Percentiles rank a stretch among this genome's conserved stretches.
These are phyloP conservation scores for Scutellaria baicalensis DNA, from an alignment of 257 asterid genomes.

Conservation along the genomic window DNA sequence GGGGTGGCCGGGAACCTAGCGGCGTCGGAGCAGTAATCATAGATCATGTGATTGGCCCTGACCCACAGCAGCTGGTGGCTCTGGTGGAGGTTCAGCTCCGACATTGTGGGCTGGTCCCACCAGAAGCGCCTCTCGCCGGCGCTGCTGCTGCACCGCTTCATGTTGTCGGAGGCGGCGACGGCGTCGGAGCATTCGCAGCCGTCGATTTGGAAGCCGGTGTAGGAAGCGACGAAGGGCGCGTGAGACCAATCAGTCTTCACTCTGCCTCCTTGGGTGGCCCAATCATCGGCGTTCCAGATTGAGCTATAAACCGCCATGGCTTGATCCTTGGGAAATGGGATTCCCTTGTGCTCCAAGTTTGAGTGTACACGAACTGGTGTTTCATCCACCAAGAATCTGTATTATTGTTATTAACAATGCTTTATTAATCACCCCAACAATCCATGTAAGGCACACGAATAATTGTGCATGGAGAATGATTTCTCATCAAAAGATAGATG, in stretches of 20 bases:
- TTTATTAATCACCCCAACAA: no score
- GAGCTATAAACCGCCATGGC: slow-evolving; percentile 88
- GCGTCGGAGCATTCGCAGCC: slow-evolving; percentile 54
- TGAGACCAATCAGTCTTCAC: slow-evolving; percentile 86
- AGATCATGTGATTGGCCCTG: slow-evolving; percentile 69
- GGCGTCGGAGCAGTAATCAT: slow-evolving; percentile 67
- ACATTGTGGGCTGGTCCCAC: slow-evolving; percentile 78
- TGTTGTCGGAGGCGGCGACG: slow-evolving; percentile 34
- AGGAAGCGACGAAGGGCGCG: slow-evolving; percentile 72
- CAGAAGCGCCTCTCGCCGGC: slow-evolving; percentile 34
- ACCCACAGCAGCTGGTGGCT: slow-evolving; percentile 91
- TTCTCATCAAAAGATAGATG: background rate
- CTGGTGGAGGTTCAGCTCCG: slow-evolving; percentile 67
- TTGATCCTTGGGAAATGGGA: slow-evolving; percentile 80
- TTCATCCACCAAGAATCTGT: slow-evolving; percentile 85
- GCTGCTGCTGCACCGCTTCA: slow-evolving; percentile 47
- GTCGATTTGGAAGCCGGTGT: slow-evolving; percentile 54
- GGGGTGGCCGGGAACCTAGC: slow-evolving; percentile 62
- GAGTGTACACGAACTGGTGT: slow-evolving; percentile 77
- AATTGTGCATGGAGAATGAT: slow-evolving; percentile 8
- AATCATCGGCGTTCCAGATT: slow-evolving; percentile 89
- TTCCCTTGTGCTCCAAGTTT: slow-evolving; percentile 65
- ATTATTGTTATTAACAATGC: no score
- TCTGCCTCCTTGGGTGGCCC: slow-evolving; percentile 95
- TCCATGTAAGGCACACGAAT: no score